phyloP scores from a whole-genome alignment of 164 flowering plant species.

The Dillenia suffruticosa region DNA sequence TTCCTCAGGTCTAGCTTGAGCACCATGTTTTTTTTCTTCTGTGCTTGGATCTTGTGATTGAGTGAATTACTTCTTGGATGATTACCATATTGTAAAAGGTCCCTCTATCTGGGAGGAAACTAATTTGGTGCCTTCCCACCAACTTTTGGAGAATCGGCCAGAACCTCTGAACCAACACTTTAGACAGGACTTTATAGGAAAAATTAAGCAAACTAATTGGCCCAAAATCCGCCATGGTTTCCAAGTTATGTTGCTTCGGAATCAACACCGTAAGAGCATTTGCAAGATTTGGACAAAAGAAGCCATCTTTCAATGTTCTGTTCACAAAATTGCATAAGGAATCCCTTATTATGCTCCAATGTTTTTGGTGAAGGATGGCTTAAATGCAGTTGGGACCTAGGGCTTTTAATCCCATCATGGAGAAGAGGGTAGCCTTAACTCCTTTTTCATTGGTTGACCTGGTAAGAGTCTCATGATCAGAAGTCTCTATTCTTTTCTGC shows the following conservation, averaged over 20 bases:
- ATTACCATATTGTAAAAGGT: background rate
- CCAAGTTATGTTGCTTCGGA: background rate
- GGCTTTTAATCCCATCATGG: background rate
- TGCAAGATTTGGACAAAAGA: background rate
- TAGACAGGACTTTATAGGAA: too few relatives aligned
- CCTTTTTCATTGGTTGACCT: background rate
- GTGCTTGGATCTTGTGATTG: background rate
- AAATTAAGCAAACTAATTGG: background rate
- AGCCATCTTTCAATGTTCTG: background rate
- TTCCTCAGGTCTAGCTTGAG: background rate
- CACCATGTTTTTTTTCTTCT: background rate
- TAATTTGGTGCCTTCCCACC: background rate
- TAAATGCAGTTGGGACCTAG: background rate
- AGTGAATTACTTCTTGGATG: background rate
- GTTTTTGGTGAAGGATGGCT: background rate
- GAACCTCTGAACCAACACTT: background rate
- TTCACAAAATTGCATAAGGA: too few relatives aligned
- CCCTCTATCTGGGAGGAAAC: background rate
- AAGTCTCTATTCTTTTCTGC: background rate
- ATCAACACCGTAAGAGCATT: background rate
- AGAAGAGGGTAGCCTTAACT: background rate
- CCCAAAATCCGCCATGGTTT: background rate
- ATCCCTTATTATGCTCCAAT: background rate
- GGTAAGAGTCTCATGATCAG: background rate
- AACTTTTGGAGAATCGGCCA: background rate